Percentiles rank a stretch among this genome's conserved stretches.
Evolutionary conservation across 768 basidiomycete species (phyloP).

Genomic region (Leucocoprinus birnbaumii): DNA sequence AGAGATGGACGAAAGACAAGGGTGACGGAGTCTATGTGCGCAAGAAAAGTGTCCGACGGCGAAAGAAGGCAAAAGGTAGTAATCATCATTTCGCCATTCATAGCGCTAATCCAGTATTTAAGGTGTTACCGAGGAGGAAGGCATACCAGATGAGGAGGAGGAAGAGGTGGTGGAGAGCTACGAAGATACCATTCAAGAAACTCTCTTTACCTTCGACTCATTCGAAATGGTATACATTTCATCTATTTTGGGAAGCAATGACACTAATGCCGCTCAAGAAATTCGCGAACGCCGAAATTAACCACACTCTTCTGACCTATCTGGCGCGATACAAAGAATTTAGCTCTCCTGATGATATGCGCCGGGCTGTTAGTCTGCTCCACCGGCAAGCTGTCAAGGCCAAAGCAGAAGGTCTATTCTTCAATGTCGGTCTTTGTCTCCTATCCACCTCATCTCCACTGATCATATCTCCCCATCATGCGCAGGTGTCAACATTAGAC

Average conservation of each 20-base stretch:
- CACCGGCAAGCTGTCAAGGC: slow-evolving; percentile 89
- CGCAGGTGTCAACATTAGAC: slow-evolving; percentile 83
- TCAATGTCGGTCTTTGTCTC: slow-evolving; percentile 65
- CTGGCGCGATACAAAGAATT: slow-evolving; percentile 85
- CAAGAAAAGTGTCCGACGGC: slow-evolving; percentile 56
- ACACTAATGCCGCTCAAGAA: slow-evolving; percentile 45
- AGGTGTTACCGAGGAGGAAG: slow-evolving; percentile 55
- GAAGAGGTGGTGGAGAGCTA: slow-evolving; percentile 46
- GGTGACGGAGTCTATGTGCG: slow-evolving; percentile 76
- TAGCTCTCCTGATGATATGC: slow-evolving; percentile 76
- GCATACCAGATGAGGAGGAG: slow-evolving; percentile 67
- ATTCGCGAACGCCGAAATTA: slow-evolving; percentile 86
- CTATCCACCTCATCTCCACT: slow-evolving; percentile 14
- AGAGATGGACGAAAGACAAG: slow-evolving; percentile 77
- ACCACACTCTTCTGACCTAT: slow-evolving; percentile 80
- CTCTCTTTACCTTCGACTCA: slow-evolving; percentile 87
- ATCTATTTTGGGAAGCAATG: slow-evolving; percentile 11
- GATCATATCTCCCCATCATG: slow-evolving; percentile 13
- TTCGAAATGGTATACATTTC: slow-evolving; percentile 74
- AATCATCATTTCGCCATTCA: background rate
- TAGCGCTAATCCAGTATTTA: slow-evolving; percentile 10
- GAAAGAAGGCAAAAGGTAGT: slow-evolving; percentile 42
- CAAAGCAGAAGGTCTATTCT: slow-evolving; percentile 93
- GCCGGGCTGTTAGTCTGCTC: slow-evolving; percentile 83
- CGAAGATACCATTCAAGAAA: slow-evolving; percentile 74